These are phyloP conservation scores for Naganishia randhawae DNA, from an alignment of 768 basidiomycete species.

Conservation along the genomic window DNA sequence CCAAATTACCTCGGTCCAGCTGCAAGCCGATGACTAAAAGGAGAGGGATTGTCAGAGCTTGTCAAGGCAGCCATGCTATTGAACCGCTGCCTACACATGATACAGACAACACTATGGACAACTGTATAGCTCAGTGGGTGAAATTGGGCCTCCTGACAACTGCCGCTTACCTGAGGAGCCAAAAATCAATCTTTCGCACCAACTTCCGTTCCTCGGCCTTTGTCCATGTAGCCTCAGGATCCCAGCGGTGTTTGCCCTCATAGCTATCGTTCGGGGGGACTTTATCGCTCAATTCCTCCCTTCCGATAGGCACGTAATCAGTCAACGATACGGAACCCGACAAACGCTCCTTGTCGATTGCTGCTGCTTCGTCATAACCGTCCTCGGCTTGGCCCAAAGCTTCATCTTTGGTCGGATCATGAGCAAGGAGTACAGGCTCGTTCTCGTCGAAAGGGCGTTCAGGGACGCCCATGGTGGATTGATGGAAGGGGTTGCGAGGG, in stretches of 20 bases:
- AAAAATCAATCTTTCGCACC: slow-evolving; percentile 24
- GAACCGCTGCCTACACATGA: neutral
- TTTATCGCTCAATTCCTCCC: slow-evolving; percentile 5
- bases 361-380: neutral
- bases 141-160: no score
- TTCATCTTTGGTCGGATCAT: neutral
- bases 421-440: neutral
- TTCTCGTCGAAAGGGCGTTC: neutral
- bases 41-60: neutral
- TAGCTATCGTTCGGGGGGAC: neutral
- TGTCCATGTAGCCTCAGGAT: slow-evolving; percentile 36
- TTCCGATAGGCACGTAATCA: slow-evolving; percentile 1
- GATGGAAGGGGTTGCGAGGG: neutral
- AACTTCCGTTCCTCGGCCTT: slow-evolving; percentile 32
- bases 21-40: neutral
- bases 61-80: no score
- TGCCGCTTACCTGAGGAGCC: neutral
- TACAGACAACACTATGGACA: neutral
- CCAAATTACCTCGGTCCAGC: slow-evolving; percentile 42
- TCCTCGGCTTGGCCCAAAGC: neutral
- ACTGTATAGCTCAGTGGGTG: neutral
- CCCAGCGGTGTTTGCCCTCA: slow-evolving; percentile 34
- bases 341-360: slow-evolving; percentile 5
- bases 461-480: neutral
- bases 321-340: slow-evolving; percentile 1